phyloP scores from a whole-genome alignment of 139 green algal species.

The Astrephomene gubernaculifera region DNA sequence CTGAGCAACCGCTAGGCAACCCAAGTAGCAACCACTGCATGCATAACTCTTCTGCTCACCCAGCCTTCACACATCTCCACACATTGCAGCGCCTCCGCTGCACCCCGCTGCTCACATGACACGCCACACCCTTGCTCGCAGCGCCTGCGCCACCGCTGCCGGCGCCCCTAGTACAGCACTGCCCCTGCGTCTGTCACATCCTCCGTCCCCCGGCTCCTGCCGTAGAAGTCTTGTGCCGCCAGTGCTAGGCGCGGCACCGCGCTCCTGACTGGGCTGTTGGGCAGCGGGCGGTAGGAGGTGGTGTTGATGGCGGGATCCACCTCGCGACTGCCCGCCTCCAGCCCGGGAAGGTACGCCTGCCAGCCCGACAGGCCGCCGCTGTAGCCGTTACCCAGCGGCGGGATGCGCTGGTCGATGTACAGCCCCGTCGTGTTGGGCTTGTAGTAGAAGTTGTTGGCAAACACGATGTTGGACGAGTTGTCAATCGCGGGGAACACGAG shows the following conservation, averaged over 20 bases:
- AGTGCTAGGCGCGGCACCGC: background rate
- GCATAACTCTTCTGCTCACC: too few species aligned
- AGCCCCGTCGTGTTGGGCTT: background rate
- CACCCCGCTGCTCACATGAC: too few species aligned
- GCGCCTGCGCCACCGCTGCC: too few species aligned
- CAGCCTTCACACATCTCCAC: too few species aligned
- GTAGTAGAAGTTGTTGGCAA: conserved; percentile 29
- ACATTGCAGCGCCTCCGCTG: too few species aligned
- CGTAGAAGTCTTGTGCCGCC: background rate
- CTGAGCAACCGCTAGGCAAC: too few species aligned
- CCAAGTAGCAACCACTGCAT: too few species aligned
- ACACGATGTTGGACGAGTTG: background rate
- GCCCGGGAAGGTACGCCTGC: background rate
- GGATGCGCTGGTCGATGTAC: conserved; percentile 26
- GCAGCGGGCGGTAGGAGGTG: background rate
- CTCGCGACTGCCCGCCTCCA: conserved; percentile 7
- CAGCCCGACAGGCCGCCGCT: conserved; percentile 10
- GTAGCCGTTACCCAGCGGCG: conserved; percentile 15
- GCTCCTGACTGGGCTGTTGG: background rate
- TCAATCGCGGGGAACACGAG: background rate
- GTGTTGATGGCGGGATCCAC: background rate
- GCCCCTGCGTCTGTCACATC: background rate
- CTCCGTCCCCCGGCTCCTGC: background rate
- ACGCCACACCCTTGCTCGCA: too few species aligned
- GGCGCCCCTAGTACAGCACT: background rate